phyloP scores from a whole-genome alignment of 2,329 filamentous ascomycete genomes.

The Curvularia lunata region DNA sequence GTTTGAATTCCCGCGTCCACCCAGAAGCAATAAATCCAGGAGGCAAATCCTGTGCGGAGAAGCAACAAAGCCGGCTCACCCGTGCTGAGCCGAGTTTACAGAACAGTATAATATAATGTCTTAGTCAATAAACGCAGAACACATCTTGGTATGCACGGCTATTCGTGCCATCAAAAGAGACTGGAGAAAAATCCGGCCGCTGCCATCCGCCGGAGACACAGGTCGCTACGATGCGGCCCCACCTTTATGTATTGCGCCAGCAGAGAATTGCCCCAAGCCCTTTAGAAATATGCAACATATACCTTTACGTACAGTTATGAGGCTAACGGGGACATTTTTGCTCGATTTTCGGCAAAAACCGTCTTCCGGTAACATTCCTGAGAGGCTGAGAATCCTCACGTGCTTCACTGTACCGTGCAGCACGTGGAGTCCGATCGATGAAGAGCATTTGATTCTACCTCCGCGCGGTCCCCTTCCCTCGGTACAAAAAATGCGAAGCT shows the following conservation, averaged over 20 bases:
- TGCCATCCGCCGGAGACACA: neutral
- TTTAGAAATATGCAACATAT: slow-evolving; percentile 4
- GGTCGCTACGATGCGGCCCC: neutral
- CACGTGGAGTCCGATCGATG: neutral
- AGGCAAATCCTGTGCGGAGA: slow-evolving; percentile 4
- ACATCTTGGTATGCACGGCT: neutral
- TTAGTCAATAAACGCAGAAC: neutral
- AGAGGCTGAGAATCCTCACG: neutral
- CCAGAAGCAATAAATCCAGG: neutral
- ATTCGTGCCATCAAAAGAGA: slow-evolving; percentile 1
- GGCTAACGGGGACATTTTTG: neutral
- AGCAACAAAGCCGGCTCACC: slow-evolving; percentile 8
- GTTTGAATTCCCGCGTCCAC: neutral
- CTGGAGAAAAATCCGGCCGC: neutral
- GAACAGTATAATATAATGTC: neutral
- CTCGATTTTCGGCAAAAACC: neutral
- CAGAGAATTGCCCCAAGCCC: neutral
- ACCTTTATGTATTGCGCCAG: neutral
- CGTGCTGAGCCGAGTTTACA: neutral
- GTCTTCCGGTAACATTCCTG: neutral
- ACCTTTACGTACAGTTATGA: neutral
- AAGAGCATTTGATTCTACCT: neutral
- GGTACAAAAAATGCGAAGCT: neutral
- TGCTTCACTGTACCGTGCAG: neutral
- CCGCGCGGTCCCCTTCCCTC: neutral